phyloP scores from a whole-genome alignment of 2,329 filamentous ascomycete species.

The Colletotrichum sp. region DNA sequence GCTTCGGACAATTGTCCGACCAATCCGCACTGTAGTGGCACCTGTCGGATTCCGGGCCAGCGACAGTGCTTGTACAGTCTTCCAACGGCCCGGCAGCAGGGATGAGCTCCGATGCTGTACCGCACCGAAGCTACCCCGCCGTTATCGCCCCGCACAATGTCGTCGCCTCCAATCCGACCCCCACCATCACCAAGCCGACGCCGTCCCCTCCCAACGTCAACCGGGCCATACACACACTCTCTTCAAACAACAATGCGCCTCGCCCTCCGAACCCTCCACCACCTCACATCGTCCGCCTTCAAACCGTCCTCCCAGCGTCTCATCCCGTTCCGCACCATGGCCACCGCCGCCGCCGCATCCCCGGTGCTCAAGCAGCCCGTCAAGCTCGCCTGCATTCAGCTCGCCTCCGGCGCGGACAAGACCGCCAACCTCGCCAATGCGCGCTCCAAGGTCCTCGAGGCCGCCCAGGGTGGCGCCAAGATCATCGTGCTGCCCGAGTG shows the following conservation, averaged over 20 bases:
- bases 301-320: not conserved
- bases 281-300: not conserved
- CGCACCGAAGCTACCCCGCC: slow-evolving; percentile 16
- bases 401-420: slow-evolving; percentile 84
- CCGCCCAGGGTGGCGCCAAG: slow-evolving; percentile 75
- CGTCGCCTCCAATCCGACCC: not conserved
- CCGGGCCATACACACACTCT: not conserved
- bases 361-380: slow-evolving; percentile 74
- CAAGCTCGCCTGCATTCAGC: slow-evolving; percentile 81
- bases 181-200: not conserved
- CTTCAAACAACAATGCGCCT: slow-evolving; percentile 3
- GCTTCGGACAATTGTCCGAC: slow-evolving; percentile 7
- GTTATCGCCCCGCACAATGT: slow-evolving; percentile 3
- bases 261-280: slow-evolving; percentile 2
- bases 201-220: not conserved
- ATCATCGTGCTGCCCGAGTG: slow-evolving; percentile 95
- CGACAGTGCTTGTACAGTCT: not conserved
- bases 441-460: slow-evolving; percentile 80
- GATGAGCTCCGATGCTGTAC: slow-evolving; percentile 8
- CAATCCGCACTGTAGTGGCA: not conserved
- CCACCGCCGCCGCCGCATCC: slow-evolving; percentile 29
- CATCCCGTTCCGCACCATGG: slow-evolving; percentile 18
- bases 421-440: slow-evolving; percentile 81
- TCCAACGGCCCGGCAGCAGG: not conserved
- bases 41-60: not conserved